Evolutionary conservation across 345 rosid species (phyloP).

Genomic region (Rubroshorea leprosula): DNA sequence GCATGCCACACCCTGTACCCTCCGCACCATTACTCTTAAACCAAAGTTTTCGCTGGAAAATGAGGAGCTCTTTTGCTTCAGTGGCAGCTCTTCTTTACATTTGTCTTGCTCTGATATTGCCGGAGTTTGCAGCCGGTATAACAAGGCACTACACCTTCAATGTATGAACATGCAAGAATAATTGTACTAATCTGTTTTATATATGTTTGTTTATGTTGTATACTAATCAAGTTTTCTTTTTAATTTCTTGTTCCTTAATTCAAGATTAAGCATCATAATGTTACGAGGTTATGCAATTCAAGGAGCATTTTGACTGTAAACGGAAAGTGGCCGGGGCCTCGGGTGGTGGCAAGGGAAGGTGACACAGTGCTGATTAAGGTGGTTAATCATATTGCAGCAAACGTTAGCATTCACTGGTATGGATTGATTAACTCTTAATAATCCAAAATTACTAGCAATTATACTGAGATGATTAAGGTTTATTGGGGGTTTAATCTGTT

Average conservation of each 20-base stretch:
- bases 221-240: not conserved
- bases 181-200: too few species aligned
- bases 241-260: not conserved
- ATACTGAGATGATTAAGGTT: too few species aligned
- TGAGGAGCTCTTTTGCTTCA: too few species aligned
- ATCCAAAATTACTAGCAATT: too few species aligned
- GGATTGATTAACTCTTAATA: too few species aligned
- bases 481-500: not conserved
- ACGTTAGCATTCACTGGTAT: conserved; percentile 50
- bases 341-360: conserved; percentile 52
- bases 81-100: conserved; percentile 13
- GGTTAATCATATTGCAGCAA: conserved; percentile 39
- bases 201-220: too few species aligned
- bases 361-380: conserved; percentile 45
- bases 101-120: conserved; percentile 16
- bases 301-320: conserved; percentile 47
- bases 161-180: conserved; percentile 20
- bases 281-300: conserved; percentile 45
- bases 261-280: conserved; percentile 32
- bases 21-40: too few species aligned
- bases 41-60: too few species aligned
- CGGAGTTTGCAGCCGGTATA: conserved; percentile 22
- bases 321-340: conserved; percentile 49
- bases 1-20: too few species aligned
- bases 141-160: conserved; percentile 59